phyloP scores from a whole-genome alignment of 257 asterid species.

The Nyctanthes arbortristis region DNA sequence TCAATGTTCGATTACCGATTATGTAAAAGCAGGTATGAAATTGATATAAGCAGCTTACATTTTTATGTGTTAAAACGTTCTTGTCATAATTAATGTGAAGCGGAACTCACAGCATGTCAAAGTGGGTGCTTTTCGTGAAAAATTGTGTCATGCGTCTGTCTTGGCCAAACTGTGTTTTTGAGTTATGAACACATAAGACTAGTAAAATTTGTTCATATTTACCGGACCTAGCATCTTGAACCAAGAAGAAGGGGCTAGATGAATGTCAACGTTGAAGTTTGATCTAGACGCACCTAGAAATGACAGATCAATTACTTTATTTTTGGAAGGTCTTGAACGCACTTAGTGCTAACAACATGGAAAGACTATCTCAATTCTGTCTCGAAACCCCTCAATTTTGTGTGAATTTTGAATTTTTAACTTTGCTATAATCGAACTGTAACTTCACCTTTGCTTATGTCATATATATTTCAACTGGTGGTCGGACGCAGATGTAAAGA shows the following conservation, averaged over 20 bases:
- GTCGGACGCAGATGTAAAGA: background rate
- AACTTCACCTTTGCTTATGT: conserved; percentile 1
- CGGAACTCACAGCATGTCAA: conserved; percentile 57
- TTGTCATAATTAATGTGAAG: background rate
- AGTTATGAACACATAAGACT: background rate
- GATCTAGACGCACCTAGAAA: conserved; percentile 3
- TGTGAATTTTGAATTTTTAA: background rate
- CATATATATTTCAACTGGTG: background rate
- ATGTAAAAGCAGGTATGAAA: conserved; percentile 79
- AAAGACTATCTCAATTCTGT: background rate
- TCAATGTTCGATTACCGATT: conserved; percentile 90
- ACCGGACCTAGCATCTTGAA: background rate
- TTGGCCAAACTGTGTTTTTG: background rate
- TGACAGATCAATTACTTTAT: background rate
- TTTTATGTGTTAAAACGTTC: conserved; percentile 1
- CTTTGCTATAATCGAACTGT: background rate
- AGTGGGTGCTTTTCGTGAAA: conserved; percentile 55
- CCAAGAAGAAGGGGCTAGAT: background rate
- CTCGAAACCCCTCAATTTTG: background rate
- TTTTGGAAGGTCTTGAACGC: background rate
- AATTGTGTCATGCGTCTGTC: conserved; percentile 9
- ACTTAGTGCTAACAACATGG: background rate
- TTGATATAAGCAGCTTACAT: conserved; percentile 1
- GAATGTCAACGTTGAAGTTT: background rate
- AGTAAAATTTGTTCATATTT: background rate